Evolutionary conservation across 164 flowering plant genomes (phyloP), one percentile per base, ranked within the genome.

Genomic region (Chimonanthus praecox): DNA sequence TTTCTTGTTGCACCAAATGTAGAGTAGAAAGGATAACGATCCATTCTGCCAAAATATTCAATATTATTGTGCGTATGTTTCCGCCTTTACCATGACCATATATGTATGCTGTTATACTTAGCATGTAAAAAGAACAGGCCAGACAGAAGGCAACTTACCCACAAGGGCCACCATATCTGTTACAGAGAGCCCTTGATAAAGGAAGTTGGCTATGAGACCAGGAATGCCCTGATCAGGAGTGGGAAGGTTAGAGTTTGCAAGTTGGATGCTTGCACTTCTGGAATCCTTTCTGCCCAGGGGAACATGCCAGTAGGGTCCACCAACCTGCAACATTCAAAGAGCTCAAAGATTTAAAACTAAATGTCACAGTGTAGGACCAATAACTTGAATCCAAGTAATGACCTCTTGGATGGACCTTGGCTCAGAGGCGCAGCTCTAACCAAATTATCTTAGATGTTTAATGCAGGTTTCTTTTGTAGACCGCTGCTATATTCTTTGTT

Each of bases 221-320:
- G 86, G 66, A 48, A 94, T 83, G 68, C 81, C 79, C 45, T 90
- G 89, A 69, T 86, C 71, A 64, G 92, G 82, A 13, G 78, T 78
- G 7, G 99, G 99, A 49, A 94, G 72, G 72, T 91, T 86, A 6
- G 84, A 4, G 45, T 63, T 74, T 3, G 90, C 88, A 4, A 86
- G 85, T 5, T 44, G 87, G 58, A 72, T 81, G 75, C 88, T 85
- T 71, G 97, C 97, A 6, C 85, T 87, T 69, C 45, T 84, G 0
- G 98, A 87, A 76, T 94, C 99, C 73, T 87, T 92, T 78, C 98
- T 84, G 47, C 99, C 99, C 49, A 94, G 47, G 15, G 96, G 96
- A 72, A 94, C 98, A 76, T 92, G 86, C 98, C 99, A 94, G 62
- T 90, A 91, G 1, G 98, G 99, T 60, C 98, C 99, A 49, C 99